Base-by-base conservation (phyloP, 2,329 filamentous ascomycete genomes). In the Claviceps spartinae region DNA sequence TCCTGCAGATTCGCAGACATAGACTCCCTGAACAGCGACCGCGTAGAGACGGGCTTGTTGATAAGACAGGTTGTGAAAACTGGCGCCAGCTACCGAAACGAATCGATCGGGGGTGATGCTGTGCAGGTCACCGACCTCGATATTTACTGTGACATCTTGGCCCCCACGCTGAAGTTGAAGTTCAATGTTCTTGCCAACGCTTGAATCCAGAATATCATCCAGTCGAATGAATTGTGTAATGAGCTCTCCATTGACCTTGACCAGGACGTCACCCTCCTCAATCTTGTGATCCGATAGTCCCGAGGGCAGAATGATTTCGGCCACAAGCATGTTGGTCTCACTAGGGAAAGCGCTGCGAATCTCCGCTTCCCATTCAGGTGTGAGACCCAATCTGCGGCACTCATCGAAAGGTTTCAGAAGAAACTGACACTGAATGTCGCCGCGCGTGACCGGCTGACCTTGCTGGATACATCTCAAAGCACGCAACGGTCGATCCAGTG, bases 341-440 rank as follows among this genome's bases (percentile, higher is more conserved):
- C 87, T 85, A 1, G 94, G 93, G 59, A 95, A 95, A 26, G 81
- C 75, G 59, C 86, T 81, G 37, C 93, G 83, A 56, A 95, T 82
- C 52, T 84, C 82, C 40, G 86, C 84, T 72, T 98, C 93, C 83
- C 88, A 94, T 49, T 88, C 79, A 0, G 89, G 77, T 2, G 81
- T 88, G 54, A 98, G 74, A 7, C 93, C 93, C 11, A 98, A 74
- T 54, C 93, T 80, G 51, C 91, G 83, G 67, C 93, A 97, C 67
- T 98, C 94, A 60, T 98, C 94, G 61, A 98, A 98, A 0, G 93
- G 88, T 68, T 97, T 97, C 56, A 98, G 78, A 50, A 97, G 78
- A 78, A 94, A 98, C 66, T 98, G 93, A 56, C 88, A 95, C 69
- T 98, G 93, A 48, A 98, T 95, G n/a, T 93, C 95, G 47, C 93